These are phyloP conservation scores for Sanghuangporus baumii DNA, from an alignment of 1,284 basidiomycete species.

Conservation along the genomic window DNA sequence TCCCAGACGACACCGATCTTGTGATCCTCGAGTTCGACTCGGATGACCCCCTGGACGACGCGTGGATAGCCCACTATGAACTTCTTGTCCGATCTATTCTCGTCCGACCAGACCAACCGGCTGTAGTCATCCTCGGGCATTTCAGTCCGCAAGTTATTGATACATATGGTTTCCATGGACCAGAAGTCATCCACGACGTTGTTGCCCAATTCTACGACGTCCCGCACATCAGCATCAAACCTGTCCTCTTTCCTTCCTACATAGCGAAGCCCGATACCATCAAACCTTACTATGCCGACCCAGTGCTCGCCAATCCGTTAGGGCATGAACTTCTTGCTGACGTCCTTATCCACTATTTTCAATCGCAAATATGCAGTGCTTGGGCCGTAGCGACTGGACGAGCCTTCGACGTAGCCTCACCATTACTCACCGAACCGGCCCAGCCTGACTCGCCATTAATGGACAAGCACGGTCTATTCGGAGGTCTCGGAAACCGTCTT, in stretches of 20 bases:
- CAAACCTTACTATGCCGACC: conserved; percentile 73
- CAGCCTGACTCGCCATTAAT: conserved; percentile 29
- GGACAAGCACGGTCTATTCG: conserved; percentile 57
- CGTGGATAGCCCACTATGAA: conserved; percentile 81
- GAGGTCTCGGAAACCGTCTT: conserved; percentile 58
- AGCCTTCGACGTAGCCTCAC: conserved; percentile 51
- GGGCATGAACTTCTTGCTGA: conserved; percentile 87
- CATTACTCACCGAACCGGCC: conserved; percentile 30
- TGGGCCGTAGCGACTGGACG: conserved; percentile 75
- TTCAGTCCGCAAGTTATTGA: conserved; percentile 82
- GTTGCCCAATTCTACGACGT: conserved; percentile 96
- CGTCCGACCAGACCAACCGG: conserved; percentile 81
- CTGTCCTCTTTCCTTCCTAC: conserved; percentile 77
- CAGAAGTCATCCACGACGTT: conserved; percentile 81
- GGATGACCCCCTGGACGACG: conserved; percentile 67
- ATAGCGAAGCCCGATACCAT: conserved; percentile 68
- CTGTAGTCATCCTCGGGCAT: conserved; percentile 87
- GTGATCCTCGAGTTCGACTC: conserved; percentile 91
- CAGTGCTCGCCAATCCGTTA: conserved; percentile 70
- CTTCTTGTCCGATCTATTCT: conserved; percentile 87
- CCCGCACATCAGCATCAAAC: conserved; percentile 83
- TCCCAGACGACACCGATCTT: conserved; percentile 88
- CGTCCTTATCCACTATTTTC: conserved; percentile 81
- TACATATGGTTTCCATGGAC: conserved; percentile 77
- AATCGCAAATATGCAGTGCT: conserved; percentile 78